A percentile compares a stretch with the other conserved stretches of the same genome.
Evolutionary conservation across 345 rosid genomes (phyloP).

Genomic region (Atalantia buxifolia): DNA sequence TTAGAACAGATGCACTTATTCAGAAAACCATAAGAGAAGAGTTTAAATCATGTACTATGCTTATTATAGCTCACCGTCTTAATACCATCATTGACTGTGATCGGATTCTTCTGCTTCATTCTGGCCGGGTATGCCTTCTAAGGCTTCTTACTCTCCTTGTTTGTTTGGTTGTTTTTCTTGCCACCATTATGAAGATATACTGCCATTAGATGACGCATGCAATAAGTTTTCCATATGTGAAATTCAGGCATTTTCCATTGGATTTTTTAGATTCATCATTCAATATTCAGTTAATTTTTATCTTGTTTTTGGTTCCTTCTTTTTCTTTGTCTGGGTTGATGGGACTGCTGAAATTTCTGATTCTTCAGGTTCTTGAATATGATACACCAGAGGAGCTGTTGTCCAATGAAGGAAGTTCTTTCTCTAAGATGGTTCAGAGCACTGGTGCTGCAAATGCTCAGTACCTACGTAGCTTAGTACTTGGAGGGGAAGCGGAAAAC

Average conservation of each 20-base stretch:
- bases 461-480: slow-evolving; percentile 74
- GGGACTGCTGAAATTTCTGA: background rate
- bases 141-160: background rate
- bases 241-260: background rate
- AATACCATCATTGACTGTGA: slow-evolving; percentile 97
- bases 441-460: slow-evolving; percentile 95
- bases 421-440: slow-evolving; percentile 96
- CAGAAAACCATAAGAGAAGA: slow-evolving; percentile 99
- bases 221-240: background rate
- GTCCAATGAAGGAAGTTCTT: slow-evolving; percentile 66
- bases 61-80: slow-evolving; percentile 94
- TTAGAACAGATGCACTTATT: slow-evolving; percentile 95
- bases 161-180: background rate
- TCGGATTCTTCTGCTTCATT: slow-evolving; percentile 80
- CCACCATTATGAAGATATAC: background rate
- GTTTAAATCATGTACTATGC: slow-evolving; percentile 93
- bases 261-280: background rate
- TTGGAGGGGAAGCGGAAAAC: slow-evolving; percentile 45
- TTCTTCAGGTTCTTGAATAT: slow-evolving; percentile 78
- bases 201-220: background rate
- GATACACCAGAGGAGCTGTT: slow-evolving; percentile 76
- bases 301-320: background rate
- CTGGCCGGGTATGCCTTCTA: slow-evolving; percentile 66
- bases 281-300: background rate
- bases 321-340: slow-evolving; percentile 2